Conservation (phyloP, 179 eudicot species). For the Nepenthes alata region DNA sequence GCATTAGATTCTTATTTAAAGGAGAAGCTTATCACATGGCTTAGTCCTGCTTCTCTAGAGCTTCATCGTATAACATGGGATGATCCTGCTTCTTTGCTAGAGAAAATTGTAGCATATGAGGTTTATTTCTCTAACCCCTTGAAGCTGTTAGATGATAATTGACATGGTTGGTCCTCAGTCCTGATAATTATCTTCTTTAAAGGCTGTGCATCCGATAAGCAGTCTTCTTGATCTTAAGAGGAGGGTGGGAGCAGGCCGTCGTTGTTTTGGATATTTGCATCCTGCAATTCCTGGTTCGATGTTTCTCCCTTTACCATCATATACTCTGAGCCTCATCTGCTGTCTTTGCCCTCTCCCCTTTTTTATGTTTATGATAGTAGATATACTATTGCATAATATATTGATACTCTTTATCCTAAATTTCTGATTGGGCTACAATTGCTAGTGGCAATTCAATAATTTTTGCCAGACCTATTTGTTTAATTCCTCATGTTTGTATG, state of each 20-base stretch:
- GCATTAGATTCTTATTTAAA: slow-evolving; percentile 80
- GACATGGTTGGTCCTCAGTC: slow-evolving; percentile 9
- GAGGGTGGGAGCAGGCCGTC: slow-evolving; percentile 85
- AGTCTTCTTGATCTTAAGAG: slow-evolving; percentile 87
- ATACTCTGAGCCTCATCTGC: neutral
- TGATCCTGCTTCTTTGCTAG: slow-evolving; percentile 92
- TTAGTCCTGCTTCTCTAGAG: slow-evolving; percentile 90
- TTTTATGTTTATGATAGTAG: neutral
- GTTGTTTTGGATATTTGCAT: slow-evolving; percentile 95
- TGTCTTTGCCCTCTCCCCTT: neutral
- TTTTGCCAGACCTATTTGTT: too few relatives aligned
- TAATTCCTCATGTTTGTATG: too few relatives aligned
- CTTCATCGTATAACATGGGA: slow-evolving; percentile 93
- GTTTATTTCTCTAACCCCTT: slow-evolving; percentile 20
- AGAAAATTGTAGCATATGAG: slow-evolving; percentile 93
- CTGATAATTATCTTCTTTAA: slow-evolving; percentile 24
- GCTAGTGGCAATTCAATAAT: too few relatives aligned
- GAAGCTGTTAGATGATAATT: slow-evolving; percentile 6
- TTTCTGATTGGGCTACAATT: too few relatives aligned
- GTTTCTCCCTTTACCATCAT: slow-evolving; percentile 3
- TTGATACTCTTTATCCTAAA: too few relatives aligned
- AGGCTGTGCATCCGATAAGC: slow-evolving; percentile 99
- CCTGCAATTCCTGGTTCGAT: slow-evolving; percentile 90
- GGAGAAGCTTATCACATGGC: slow-evolving; percentile 91
- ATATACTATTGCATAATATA: too few relatives aligned